Conservation (phyloP, 192 early-diverging fungal species). For the Coemansia sp. region DNA sequence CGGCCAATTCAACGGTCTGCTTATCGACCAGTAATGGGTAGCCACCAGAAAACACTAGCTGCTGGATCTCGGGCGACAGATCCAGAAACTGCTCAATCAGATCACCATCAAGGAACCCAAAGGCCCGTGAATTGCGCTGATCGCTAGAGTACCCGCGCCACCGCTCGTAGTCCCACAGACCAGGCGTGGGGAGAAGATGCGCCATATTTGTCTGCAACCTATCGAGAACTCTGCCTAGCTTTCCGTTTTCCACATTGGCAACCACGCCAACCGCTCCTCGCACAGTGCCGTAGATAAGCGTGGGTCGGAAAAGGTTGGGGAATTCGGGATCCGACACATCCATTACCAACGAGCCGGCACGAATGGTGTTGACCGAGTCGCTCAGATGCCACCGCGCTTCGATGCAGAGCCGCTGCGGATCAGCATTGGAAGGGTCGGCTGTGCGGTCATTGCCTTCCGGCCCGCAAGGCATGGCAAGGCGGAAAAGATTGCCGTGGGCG, state of each 20-base stretch:
- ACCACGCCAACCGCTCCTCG: slow-evolving; percentile 81
- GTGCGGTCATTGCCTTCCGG: background rate
- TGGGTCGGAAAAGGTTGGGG: slow-evolving; percentile 47
- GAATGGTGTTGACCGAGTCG: slow-evolving; percentile 77
- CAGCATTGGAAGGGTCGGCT: background rate
- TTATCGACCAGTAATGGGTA: background rate
- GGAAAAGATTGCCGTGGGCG: slow-evolving; percentile 29
- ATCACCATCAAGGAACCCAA: slow-evolving; percentile 86
- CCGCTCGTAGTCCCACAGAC: slow-evolving; percentile 61
- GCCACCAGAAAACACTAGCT: slow-evolving; percentile 38
- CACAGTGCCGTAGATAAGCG: slow-evolving; percentile 74
- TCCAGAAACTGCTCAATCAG: slow-evolving; percentile 85
- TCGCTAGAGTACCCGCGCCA: slow-evolving; percentile 71
- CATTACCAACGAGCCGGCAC: slow-evolving; percentile 79
- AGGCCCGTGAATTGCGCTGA: slow-evolving; percentile 40
- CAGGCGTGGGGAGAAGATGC: slow-evolving; percentile 57
- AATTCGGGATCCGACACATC: slow-evolving; percentile 63
- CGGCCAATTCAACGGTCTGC: slow-evolving; percentile 5
- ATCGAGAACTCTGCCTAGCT: slow-evolving; percentile 58
- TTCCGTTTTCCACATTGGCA: slow-evolving; percentile 62
- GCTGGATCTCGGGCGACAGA: slow-evolving; percentile 55
- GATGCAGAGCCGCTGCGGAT: slow-evolving; percentile 51
- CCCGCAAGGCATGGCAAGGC: slow-evolving; percentile 1
- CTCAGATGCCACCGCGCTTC: slow-evolving; percentile 78
- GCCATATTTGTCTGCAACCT: slow-evolving; percentile 69